Base-by-base conservation (phyloP, 192 early-diverging fungal genomes). In the Gorgonomyces haynaldii region DNA sequence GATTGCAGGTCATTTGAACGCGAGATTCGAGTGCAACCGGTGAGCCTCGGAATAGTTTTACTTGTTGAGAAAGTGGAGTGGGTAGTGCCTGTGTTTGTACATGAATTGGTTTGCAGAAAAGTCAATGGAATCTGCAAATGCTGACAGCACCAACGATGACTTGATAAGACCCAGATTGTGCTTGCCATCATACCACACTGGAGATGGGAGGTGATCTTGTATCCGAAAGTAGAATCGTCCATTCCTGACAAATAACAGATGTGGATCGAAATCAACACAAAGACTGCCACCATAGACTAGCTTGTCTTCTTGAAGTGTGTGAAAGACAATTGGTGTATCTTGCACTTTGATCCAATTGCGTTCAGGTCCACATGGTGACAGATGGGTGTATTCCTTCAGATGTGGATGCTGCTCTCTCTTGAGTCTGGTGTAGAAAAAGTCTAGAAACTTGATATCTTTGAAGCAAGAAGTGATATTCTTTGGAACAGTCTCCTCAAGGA, bases 381-480 rank as follows among this genome's bases (percentile, higher is more conserved):
- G 6, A n/a, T 37, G 28, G 6, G 29, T 20, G n/a, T 21, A 49
- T 10, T 28, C 5, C 4, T 25, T 25, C 17, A n/a, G 4, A 22
- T 49, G 25, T 36, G 16, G 19, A 27, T 13, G 19, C 9, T 24
- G 26, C 10, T 35, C 28, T 49, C 34, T 23, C 21, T 49, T 7
- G 13, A 49, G 3, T 25, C 46, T 3, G 19, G 24, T 35, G 22
- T 37, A 38, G 24, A 49, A 49, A 19, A 49, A 49, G 20, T 49
- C 27, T 25, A 49, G 32, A 24, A 49, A 49, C 15, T 32, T 37
- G 4, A 19, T 23, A 5, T 49, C 46, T 37, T 49, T 49, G 32
- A 49, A 49, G 19, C 46, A 49, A 26, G 46, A 49, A 10, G 46
- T 49, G 28, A 49, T 26, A 15, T 49, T 49, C 37, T 49, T 49